Percentiles rank a stretch among this genome's conserved stretches.
phyloP scores from a whole-genome alignment of 2,329 filamentous ascomycete genomes.

The Sporothrix variecibatus region DNA sequence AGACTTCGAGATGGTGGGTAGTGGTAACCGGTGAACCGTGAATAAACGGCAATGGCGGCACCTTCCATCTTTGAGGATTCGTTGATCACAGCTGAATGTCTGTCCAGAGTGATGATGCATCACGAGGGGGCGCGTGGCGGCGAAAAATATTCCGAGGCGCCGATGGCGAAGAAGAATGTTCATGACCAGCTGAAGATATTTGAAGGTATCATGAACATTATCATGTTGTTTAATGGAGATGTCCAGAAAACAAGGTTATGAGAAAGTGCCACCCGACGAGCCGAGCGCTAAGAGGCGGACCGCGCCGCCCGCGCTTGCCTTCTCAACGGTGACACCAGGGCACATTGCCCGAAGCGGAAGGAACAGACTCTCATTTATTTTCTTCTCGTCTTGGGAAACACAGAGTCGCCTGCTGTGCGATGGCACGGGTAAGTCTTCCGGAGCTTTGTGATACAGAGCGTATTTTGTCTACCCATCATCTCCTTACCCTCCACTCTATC shows the following conservation, averaged over 20 bases:
- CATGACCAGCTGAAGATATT: not conserved
- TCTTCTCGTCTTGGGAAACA: not conserved
- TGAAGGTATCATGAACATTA: not conserved
- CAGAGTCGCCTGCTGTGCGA: not conserved
- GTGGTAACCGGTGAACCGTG: not conserved
- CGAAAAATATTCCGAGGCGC: not conserved
- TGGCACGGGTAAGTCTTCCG: not conserved
- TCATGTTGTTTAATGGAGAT: not conserved
- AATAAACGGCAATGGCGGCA: not conserved
- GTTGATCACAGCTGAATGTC: not conserved
- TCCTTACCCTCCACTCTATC: not conserved
- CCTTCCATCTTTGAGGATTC: not conserved
- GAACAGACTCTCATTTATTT: not conserved
- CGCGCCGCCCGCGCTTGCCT: not conserved
- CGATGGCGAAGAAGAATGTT: not conserved
- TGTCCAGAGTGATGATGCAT: too few relatives aligned
- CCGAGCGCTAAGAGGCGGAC: slow-evolving; percentile 1
- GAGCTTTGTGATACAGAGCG: not conserved
- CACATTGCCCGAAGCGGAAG: not conserved
- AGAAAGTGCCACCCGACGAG: not conserved
- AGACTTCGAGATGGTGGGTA: not conserved
- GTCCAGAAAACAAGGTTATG: not conserved
- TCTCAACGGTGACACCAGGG: not conserved
- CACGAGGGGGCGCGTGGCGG: not conserved
- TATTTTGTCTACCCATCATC: not conserved